Evolutionary conservation across 2,329 filamentous ascomycete genomes (phyloP).

Genomic region (Botrytis byssoidea): DNA sequence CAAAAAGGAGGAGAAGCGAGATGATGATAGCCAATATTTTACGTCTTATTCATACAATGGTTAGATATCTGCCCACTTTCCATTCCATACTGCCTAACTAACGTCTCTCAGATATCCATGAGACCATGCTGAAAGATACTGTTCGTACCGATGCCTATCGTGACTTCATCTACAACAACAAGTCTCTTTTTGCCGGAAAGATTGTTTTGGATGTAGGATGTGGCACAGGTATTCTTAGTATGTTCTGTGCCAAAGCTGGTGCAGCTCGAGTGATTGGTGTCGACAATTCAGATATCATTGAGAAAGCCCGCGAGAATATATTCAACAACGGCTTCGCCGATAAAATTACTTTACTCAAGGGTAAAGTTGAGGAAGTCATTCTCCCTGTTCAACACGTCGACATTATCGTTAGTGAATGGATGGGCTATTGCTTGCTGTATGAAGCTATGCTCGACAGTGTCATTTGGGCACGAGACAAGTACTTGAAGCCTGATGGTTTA

Average conservation of each 20-base stretch:
- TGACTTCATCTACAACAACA: constrained; percentile 92
- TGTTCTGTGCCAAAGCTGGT: constrained; percentile 91
- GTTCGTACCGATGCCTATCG: constrained; percentile 89
- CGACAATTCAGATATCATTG: constrained; percentile 87
- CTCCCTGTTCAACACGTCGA: constrained; percentile 80
- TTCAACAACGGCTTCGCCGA: constrained; percentile 74
- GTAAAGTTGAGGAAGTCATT: constrained; percentile 83
- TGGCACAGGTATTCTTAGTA: constrained; percentile 81
- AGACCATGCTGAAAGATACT: constrained; percentile 90
- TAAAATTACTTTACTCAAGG: constrained; percentile 75
- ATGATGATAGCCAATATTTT: constrained; percentile 62
- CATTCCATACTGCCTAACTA: constrained; percentile 23
- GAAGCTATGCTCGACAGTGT: constrained; percentile 96
- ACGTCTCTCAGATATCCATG: constrained; percentile 71
- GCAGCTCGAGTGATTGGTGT: constrained; percentile 85
- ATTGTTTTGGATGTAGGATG: constrained; percentile 89
- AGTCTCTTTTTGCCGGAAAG: constrained; percentile 81
- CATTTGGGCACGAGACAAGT: constrained; percentile 81
- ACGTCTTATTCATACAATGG: constrained; percentile 64
- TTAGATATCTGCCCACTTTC: constrained; percentile 40
- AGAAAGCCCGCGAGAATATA: constrained; percentile 81
- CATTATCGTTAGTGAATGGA: constrained; percentile 96
- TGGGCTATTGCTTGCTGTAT: constrained; percentile 92
- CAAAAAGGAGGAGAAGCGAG: constrained; percentile 41
- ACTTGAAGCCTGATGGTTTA: constrained; percentile 75